Evolutionary conservation across 148 eudicot species (phyloP).

Genomic region (Cornus controversa): DNA sequence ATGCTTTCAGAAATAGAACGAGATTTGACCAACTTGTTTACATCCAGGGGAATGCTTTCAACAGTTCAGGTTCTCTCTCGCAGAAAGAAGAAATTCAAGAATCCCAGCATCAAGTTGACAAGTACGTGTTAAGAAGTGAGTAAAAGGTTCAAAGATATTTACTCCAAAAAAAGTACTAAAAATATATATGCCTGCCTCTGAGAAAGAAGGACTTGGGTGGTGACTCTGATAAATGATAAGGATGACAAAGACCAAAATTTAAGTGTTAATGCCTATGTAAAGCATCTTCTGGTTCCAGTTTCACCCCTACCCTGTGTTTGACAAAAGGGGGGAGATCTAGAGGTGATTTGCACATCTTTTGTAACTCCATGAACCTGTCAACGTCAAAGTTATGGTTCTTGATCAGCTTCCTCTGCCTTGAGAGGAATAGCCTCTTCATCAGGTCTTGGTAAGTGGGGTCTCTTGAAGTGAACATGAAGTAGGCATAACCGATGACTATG

Average conservation of each 20-base stretch:
- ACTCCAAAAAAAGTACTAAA: no score
- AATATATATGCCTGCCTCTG: not conserved
- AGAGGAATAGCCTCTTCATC: conserved; percentile 74
- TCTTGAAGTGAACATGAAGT: conserved; percentile 78
- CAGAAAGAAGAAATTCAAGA: not conserved
- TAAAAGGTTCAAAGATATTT: not conserved
- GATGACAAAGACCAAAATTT: not conserved
- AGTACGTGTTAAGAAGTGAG: not conserved
- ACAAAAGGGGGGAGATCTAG: conserved; percentile 29
- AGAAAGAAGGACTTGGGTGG: conserved; percentile 5
- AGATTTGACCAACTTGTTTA: not conserved
- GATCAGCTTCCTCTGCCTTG: conserved; percentile 85
- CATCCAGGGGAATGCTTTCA: not conserved
- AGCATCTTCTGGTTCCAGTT: conserved; percentile 40
- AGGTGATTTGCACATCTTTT: conserved; percentile 54
- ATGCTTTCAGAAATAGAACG: not conserved
- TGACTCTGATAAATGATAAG: not conserved
- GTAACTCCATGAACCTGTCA: conserved; percentile 61
- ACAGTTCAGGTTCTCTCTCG: not conserved
- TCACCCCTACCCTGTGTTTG: conserved; percentile 36
- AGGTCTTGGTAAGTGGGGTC: conserved; percentile 85
- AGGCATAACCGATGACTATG: conserved; percentile 70
- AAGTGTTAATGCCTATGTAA: conserved; percentile 24
- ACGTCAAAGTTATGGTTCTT: conserved; percentile 66
- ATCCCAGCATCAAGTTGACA: not conserved